phyloP scores from a whole-genome alignment of 2,329 filamentous ascomycete genomes.

The Basipetospora chlamydospora region DNA sequence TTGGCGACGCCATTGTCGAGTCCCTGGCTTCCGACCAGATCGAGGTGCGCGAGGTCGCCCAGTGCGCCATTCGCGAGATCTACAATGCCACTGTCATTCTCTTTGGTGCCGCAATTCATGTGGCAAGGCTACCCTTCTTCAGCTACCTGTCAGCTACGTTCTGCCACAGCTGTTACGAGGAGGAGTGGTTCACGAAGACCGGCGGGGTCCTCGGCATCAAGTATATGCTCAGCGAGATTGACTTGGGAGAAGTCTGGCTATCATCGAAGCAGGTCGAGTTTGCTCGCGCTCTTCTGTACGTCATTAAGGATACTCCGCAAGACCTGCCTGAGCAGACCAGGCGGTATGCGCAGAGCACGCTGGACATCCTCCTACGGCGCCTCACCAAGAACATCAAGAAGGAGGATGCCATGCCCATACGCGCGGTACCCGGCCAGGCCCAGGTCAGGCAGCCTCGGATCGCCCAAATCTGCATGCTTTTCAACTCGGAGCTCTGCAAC shows the following conservation, averaged over 20 bases:
- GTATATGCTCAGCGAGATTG: slow-evolving; percentile 69
- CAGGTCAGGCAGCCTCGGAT: slow-evolving; percentile 18
- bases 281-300: slow-evolving; percentile 81
- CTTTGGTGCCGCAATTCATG: slow-evolving; percentile 58
- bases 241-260: slow-evolving; percentile 75
- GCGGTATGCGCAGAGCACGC: slow-evolving; percentile 64
- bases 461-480: slow-evolving; percentile 64
- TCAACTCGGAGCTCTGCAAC: slow-evolving; percentile 81
- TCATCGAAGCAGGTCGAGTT: slow-evolving; percentile 73
- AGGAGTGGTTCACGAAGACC: slow-evolving; percentile 97
- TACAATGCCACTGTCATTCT: slow-evolving; percentile 64
- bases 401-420: slow-evolving; percentile 47
- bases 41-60: slow-evolving; percentile 68
- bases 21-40: slow-evolving; percentile 74
- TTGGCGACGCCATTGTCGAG: slow-evolving; percentile 83
- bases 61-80: slow-evolving; percentile 63
- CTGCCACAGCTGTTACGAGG: slow-evolving; percentile 88
- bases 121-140: slow-evolving; percentile 73
- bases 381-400: slow-evolving; percentile 70
- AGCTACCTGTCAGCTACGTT: slow-evolving; percentile 68
- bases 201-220: slow-evolving; percentile 85
- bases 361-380: slow-evolving; percentile 63
- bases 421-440: slow-evolving; percentile 6
- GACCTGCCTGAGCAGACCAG: slow-evolving; percentile 86
- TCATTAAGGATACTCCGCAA: slow-evolving; percentile 94